Conservation (phyloP, 2,329 filamentous ascomycete genomes). For the Leptographium galeiforme region DNA sequence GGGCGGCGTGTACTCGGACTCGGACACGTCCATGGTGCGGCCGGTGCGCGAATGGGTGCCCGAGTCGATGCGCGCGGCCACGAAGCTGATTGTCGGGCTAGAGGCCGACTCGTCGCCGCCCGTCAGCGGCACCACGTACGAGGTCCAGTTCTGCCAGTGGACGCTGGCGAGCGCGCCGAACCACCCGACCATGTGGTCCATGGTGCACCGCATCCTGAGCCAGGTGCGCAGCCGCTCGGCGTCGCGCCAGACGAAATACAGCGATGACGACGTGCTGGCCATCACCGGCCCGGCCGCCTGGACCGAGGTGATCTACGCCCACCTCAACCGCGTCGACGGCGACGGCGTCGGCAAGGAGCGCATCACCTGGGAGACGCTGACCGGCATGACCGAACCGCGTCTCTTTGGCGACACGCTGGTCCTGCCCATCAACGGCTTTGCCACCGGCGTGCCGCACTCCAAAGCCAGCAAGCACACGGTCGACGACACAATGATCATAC, state of each 20-base stretch:
- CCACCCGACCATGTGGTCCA: slow-evolving; percentile 18
- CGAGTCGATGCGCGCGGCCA: slow-evolving; percentile 7
- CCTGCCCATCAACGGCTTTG: slow-evolving; percentile 13
- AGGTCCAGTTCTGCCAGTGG: slow-evolving; percentile 23
- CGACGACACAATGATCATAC: slow-evolving; percentile 4
- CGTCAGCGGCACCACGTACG: slow-evolving; percentile 15
- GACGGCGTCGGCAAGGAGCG: slow-evolving; percentile 4
- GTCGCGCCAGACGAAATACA: slow-evolving; percentile 2
- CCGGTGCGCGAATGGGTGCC: slow-evolving; percentile 26
- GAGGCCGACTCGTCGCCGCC: slow-evolving; percentile 18
- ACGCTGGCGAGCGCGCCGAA: slow-evolving; percentile 19
- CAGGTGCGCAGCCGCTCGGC: neutral
- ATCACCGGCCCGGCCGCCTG: slow-evolving; percentile 19
- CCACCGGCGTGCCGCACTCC: slow-evolving; percentile 12
- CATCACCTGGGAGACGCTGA: slow-evolving; percentile 9
- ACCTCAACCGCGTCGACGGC: slow-evolving; percentile 13
- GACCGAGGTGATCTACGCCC: slow-evolving; percentile 18
- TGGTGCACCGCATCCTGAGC: slow-evolving; percentile 15
- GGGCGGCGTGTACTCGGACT: slow-evolving; percentile 40
- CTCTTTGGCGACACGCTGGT: slow-evolving; percentile 13
- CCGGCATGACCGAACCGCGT: slow-evolving; percentile 9
- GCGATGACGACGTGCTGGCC: slow-evolving; percentile 16
- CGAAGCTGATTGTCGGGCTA: slow-evolving; percentile 18
- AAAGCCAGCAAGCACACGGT: slow-evolving; percentile 2
- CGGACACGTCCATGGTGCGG: slow-evolving; percentile 37